phyloP scores from a whole-genome alignment of 768 basidiomycete genomes.

The Agaricus bisporus region DNA sequence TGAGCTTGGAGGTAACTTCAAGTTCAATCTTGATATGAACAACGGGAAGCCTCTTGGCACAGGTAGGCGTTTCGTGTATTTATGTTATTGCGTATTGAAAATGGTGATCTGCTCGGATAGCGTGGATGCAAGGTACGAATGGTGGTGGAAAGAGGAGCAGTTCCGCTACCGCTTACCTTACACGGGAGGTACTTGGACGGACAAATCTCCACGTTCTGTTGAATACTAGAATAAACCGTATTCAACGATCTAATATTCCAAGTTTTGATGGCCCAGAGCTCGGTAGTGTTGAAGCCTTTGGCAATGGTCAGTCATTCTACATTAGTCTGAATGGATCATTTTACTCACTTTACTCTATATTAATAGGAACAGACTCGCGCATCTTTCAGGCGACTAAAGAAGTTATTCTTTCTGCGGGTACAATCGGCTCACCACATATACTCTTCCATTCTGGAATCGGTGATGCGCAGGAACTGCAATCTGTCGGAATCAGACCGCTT shows the following conservation, averaged over 20 bases:
- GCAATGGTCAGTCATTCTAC: too few species aligned
- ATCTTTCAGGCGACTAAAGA: too few species aligned
- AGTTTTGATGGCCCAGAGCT: too few species aligned
- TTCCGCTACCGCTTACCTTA: slow-evolving; percentile 14
- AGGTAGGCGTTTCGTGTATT: neutral
- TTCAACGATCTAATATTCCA: slow-evolving; percentile 12
- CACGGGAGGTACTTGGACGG: slow-evolving; percentile 14
- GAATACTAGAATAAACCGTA: slow-evolving; percentile 14
- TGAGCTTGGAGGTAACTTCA: slow-evolving; percentile 8
- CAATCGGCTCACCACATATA: slow-evolving; percentile 52
- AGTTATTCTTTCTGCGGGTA: slow-evolving; percentile 48
- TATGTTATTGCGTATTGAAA: neutral
- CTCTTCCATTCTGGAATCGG: slow-evolving; percentile 66
- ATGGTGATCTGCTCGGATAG: neutral
- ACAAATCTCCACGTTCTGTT: slow-evolving; percentile 24
- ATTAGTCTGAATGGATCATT: too few species aligned
- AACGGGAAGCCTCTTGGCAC: slow-evolving; percentile 9
- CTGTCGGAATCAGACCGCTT: too few species aligned
- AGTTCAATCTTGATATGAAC: slow-evolving; percentile 11
- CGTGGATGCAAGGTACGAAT: slow-evolving; percentile 11
- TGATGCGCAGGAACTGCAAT: slow-evolving; percentile 31
- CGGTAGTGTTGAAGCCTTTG: too few species aligned
- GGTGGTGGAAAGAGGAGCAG: slow-evolving; percentile 11
- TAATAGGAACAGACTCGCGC: too few species aligned
- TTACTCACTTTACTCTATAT: too few species aligned